Evolutionary conservation across 2,329 filamentous ascomycete genomes (phyloP), one percentile per base, ranked within the genome.

Genomic region (Zalaria obscura): DNA sequence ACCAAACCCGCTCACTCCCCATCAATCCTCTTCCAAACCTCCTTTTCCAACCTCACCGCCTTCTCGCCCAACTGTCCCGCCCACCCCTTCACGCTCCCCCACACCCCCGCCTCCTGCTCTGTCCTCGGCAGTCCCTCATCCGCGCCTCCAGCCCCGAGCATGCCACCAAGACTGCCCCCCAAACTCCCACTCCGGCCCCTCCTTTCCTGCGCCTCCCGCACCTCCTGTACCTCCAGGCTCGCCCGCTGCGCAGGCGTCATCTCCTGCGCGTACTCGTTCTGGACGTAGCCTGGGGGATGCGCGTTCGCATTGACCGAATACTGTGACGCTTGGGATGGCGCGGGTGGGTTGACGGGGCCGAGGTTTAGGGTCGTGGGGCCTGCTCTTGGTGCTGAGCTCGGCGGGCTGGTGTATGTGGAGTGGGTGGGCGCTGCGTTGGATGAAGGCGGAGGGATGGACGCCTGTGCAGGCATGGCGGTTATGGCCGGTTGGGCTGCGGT

Each of bases 201-300:
- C 27, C 41, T 27, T 27, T 41, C 38, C n/a, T 37, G 47, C 9
- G 46, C 46, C 32, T 55, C 53, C 34, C 47, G 47, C 45, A 48
- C 47, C 9, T 52, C 55, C 34, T 47, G 47, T 44, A 48, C 47
- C 10, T 52, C 55, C 47, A 58, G 50, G 50, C 47, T 58, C 47
- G 52, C 54, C 31, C 60, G 46, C 45, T 58, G 53, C 25, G 54
- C 52, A 4, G 59, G 49, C 18, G 45, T 58, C 55, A 64, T 46
- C 35, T 67, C 65, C 28, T 57, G 55, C 11, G 64, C 64, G 39
- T 64, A 57, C 48, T 60, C 54, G 44, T 67, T 63, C 47, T 72
- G 68, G 41, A 61, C 52, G 50, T 72, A 72, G 8, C 67, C 66
- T 0, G 66, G 62, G 25, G 68, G 68, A 46, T 68, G 64, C 44